Percentiles rank a stretch among this genome's conserved stretches.
Conservation (phyloP, 1,139 yeast genomes). For the Groenewaldozyma sp. region DNA sequence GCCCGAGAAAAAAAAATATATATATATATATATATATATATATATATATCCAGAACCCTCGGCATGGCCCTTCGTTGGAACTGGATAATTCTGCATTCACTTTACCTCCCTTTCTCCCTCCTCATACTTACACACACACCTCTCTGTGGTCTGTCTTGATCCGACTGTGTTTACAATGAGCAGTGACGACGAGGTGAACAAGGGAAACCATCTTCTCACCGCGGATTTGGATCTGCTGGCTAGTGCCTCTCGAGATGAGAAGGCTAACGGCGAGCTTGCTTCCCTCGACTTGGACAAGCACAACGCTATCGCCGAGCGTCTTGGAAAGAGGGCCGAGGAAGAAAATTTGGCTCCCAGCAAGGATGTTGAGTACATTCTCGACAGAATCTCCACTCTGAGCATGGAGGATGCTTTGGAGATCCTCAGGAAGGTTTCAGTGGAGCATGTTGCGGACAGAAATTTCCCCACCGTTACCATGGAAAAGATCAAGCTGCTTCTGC, state of each 20-base stretch:
- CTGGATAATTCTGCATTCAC: too few relatives aligned
- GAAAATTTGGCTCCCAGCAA: conserved; percentile 9
- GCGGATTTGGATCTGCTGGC: neutral
- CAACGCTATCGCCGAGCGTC: neutral
- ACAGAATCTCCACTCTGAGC: conserved; percentile 3
- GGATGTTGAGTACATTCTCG: conserved; percentile 20
- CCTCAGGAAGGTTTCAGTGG: conserved; percentile 31
- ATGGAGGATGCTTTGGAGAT: conserved; percentile 36
- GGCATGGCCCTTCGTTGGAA: too few relatives aligned
- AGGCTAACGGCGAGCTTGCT: neutral
- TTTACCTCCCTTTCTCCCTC: too few relatives aligned
- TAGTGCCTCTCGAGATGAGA: neutral
- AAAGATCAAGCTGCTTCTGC: conserved; percentile 23
- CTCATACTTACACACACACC: too few relatives aligned
- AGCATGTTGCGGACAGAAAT: conserved; percentile 43
- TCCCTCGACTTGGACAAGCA: conserved; percentile 2
- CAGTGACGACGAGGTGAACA: neutral
- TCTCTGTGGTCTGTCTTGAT: too few relatives aligned
- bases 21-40: too few relatives aligned
- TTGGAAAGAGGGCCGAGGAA: conserved; percentile 9
- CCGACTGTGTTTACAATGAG: neutral
- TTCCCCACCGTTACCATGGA: conserved; percentile 35
- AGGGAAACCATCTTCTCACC: neutral
- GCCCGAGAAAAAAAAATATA: too few relatives aligned
- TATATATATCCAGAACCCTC: neutral